phyloP scores from a whole-genome alignment of 371 early-diverging fungal genomes.

The Rhizopus microsporus region DNA sequence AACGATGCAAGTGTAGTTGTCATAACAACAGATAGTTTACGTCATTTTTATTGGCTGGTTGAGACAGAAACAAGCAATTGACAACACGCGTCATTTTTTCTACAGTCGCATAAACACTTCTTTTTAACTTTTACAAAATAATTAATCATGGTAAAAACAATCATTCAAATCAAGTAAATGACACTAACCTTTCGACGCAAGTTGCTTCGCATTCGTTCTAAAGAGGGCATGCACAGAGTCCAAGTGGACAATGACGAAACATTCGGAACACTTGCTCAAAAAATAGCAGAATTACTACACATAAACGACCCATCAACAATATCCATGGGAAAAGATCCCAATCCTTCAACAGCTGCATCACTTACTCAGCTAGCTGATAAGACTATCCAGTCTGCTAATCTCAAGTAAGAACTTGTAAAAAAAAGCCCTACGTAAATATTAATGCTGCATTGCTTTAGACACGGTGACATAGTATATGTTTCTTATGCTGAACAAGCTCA shows the following conservation, averaged over 20 bases:
- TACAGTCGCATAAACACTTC: too few relatives aligned
- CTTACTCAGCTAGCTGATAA: constrained; percentile 43
- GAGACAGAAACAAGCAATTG: too few relatives aligned
- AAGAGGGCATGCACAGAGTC: constrained; percentile 81
- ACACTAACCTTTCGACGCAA: constrained; percentile 10
- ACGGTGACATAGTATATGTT: constrained; percentile 84
- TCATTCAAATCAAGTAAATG: too few relatives aligned
- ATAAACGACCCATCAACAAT: constrained; percentile 49
- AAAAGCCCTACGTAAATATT: too few relatives aligned
- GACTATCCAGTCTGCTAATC: constrained; percentile 42
- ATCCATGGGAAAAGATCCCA: constrained; percentile 54
- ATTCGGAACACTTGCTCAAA: constrained; percentile 52
- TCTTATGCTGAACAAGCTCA: constrained; percentile 45
- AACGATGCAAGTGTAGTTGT: too few relatives aligned
- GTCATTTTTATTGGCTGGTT: too few relatives aligned
- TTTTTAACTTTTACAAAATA: too few relatives aligned
- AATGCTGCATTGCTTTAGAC: constrained; percentile 40
- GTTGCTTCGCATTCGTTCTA: constrained; percentile 83
- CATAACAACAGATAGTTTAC: too few relatives aligned
- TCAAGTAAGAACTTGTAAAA: constrained; percentile 39
- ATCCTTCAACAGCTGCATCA: constrained; percentile 40
- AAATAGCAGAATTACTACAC: constrained; percentile 54
- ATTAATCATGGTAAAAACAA: too few relatives aligned
- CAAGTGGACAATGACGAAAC: constrained; percentile 65
- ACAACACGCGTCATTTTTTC: too few relatives aligned